Evolutionary conservation across 2,329 filamentous ascomycete species (phyloP).

Genomic region (Nothophaeocryptopus gaeumannii): DNA sequence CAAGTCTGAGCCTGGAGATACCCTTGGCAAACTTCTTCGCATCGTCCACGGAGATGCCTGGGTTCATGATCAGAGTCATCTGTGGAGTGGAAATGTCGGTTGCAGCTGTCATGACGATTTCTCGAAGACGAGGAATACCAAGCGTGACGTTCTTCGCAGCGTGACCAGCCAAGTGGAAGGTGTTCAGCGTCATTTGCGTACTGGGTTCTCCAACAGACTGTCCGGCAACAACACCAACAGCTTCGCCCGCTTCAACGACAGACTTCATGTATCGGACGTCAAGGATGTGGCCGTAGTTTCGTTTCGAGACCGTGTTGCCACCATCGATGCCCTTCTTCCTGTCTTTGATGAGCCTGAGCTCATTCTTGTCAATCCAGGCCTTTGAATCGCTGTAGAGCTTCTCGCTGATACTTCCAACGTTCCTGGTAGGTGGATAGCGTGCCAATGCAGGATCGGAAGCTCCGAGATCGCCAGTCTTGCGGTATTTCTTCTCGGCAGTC

Average conservation of each 20-base stretch:
- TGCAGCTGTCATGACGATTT: conserved; percentile 98
- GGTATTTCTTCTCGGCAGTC: conserved; percentile 71
- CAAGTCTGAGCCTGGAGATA: conserved; percentile 80
- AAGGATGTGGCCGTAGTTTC: conserved; percentile 78
- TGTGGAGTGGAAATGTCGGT: conserved; percentile 82
- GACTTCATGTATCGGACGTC: conserved; percentile 91
- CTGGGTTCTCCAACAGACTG: conserved; percentile 97
- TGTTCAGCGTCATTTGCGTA: conserved; percentile 99
- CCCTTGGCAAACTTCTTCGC: conserved; percentile 83
- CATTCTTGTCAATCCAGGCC: conserved; percentile 74
- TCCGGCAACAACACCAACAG: conserved; percentile 92
- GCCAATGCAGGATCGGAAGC: conserved; percentile 73
- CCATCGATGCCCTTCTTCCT: conserved; percentile 55
- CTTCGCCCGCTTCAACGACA: conserved; percentile 90
- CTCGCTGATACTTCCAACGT: conserved; percentile 85
- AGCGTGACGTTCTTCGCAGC: conserved; percentile 98
- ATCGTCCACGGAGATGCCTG: conserved; percentile 66
- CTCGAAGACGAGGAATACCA: conserved; percentile 92
- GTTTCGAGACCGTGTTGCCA: conserved; percentile 52
- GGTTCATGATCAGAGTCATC: conserved; percentile 79
- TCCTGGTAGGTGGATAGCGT: conserved; percentile 70
- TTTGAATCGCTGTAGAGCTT: conserved; percentile 71
- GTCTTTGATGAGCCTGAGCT: conserved; percentile 51
- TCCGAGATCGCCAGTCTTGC: conserved; percentile 67
- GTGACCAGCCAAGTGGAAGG: conserved; percentile 98